Base-by-base conservation (phyloP, 2,329 filamentous ascomycete species). In the Leptographium wingfieldii region DNA sequence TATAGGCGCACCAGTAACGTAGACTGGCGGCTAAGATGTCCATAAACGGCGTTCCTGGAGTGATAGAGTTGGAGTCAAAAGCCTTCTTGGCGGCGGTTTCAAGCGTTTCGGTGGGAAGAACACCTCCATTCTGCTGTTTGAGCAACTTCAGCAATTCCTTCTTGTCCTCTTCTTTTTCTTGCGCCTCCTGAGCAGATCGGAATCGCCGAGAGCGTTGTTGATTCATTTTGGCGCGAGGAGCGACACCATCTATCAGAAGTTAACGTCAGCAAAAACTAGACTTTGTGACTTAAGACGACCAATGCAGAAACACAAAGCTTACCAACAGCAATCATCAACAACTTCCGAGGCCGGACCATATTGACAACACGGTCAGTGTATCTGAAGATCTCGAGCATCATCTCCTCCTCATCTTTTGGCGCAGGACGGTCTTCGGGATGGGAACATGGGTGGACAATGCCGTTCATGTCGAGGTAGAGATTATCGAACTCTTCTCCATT, bases 331-430 rank as follows among this genome's bases (percentile, higher is more conserved):
- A 99, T 96, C 88, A 97, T 94, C 60, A 99, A 81, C 56, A 99
- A 77, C 75, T 96, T 97, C 67, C 94, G 85, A 11, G 94, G 94
- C 62, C 94, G 88, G 65, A 96, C 92, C 92, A 99, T 99, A 72
- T 96, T 96, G 66, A 99, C 90, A 29, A 99, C 92, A 62, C 94
- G 87, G 70, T 99, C 92, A n/a, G 94, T 99, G 74, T 99, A 99
- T 70, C 87, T 90, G 79, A 99, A 99, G 63, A 99, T 86, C 70
- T 95, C 95, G 67, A 96, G 72, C 94, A 99, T 99, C 94, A 99
- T 99, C 75, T 97, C 94, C 72, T 95, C 90, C 76, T 99, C 94
- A 63, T 94, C 92, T 69, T 87, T 88, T 12, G 94, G 94, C 4
- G 94, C 84, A 2, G 94, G 91, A 64, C 85, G 84, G 69, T 97